phyloP scores from a whole-genome alignment of 495 filamentous ascomycete genomes.

The Staphylotrichum longicolle region DNA sequence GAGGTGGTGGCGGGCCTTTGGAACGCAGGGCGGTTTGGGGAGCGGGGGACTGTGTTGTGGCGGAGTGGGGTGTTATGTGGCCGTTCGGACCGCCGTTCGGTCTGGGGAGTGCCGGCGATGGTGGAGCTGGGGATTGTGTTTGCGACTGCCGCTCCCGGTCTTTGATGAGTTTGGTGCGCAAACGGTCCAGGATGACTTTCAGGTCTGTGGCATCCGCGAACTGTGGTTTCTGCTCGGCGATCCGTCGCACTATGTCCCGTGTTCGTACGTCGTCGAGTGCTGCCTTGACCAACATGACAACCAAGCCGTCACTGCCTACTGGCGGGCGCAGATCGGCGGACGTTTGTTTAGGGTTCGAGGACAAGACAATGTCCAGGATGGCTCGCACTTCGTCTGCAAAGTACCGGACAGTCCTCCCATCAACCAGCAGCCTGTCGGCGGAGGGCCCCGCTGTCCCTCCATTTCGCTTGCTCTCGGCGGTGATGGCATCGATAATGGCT shows the following conservation, averaged over 20 bases:
- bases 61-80: conserved; percentile 23
- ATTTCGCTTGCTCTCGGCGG: conserved; percentile 51
- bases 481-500: conserved; percentile 86
- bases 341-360: conserved; percentile 47
- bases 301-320: conserved; percentile 41
- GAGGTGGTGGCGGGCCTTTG: conserved; percentile 51
- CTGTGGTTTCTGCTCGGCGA: conserved; percentile 41
- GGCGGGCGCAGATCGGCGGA: conserved; percentile 42
- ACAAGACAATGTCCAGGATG: conserved; percentile 47
- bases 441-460: conserved; percentile 42
- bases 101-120: conserved; percentile 7
- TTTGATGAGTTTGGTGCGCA: conserved; percentile 30
- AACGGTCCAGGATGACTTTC: conserved; percentile 40
- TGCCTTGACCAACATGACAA: conserved; percentile 45
- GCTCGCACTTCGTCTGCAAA: conserved; percentile 50
- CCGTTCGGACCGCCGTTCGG: conserved; percentile 29
- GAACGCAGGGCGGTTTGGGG: conserved; percentile 48
- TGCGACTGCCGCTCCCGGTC: conserved; percentile 29
- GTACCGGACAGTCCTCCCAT: conserved; percentile 45
- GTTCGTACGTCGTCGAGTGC: conserved; percentile 41
- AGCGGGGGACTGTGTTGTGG: conserved; percentile 32
- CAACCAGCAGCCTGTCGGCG: conserved; percentile 45
- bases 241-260: conserved; percentile 41
- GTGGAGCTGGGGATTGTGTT: conserved; percentile 21
- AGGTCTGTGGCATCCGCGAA: conserved; percentile 47